These are phyloP conservation scores for Fusarium hainanense DNA, from an alignment of 2,329 filamentous ascomycete genomes.

Conservation along the genomic window DNA sequence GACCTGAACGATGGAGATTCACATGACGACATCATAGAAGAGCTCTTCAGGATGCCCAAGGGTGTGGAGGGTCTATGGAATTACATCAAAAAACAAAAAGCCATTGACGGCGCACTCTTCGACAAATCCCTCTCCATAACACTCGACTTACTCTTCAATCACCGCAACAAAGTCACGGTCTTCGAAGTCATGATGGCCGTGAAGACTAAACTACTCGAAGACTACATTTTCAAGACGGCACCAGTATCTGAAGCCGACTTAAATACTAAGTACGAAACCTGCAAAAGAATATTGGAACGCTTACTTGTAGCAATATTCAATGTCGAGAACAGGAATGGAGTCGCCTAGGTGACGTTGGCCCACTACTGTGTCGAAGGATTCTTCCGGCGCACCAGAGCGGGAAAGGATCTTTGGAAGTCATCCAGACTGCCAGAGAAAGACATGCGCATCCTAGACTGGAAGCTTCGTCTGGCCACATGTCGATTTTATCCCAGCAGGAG, in stretches of 20 bases:
- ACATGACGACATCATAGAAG: background rate
- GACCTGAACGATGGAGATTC: conserved; percentile 6
- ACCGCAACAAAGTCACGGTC: background rate
- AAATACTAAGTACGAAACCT: background rate
- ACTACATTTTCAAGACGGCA: background rate
- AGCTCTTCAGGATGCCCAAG: background rate
- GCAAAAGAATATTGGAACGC: background rate
- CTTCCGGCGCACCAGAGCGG: background rate
- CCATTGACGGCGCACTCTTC: background rate
- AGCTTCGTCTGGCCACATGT: background rate
- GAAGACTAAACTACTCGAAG: background rate
- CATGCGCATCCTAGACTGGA: background rate
- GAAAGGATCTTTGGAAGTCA: background rate
- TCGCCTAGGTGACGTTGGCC: background rate
- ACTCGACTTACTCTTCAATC: background rate
- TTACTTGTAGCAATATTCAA: background rate
- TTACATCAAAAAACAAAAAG: background rate
- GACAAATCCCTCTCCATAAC: background rate
- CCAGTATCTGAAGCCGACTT: background rate
- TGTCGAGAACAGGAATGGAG: background rate
- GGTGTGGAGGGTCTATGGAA: background rate
- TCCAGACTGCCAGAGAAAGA: background rate
- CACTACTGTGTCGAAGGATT: background rate
- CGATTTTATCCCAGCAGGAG: background rate
- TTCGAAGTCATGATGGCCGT: background rate